Evolutionary conservation across 805 yeast species (phyloP), one percentile per base, ranked within the genome.

Genomic region (Brettanomyces anomalus): DNA sequence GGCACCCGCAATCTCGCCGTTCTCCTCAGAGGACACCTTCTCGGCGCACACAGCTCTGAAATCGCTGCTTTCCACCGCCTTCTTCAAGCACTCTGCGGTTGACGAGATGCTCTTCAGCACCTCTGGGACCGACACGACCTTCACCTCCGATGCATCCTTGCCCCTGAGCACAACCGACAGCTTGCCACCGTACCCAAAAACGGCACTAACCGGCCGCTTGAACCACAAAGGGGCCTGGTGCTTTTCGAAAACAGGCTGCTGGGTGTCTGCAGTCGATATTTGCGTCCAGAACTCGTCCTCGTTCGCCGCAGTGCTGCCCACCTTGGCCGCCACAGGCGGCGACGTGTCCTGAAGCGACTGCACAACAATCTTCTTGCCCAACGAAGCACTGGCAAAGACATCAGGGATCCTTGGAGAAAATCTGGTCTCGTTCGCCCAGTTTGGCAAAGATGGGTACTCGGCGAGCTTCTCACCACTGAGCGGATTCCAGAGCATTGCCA

Each of bases 141-240:
- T 53, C 35, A 56, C 45, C 13, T 46, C 44, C 19, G 67, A 55
- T 16, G 77, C 67, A 48, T 62, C 58, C 3, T 55, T 56, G 17
- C 69, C 70, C 41, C 62, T 63, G 8, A 48, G 46, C 8, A 70
- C 65, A 11, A 70, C 61, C 4, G 83, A 89, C 34, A 93, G 60
- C 64, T 86, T 87, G 42, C 96, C 95, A 47, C 98, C 98, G 65
- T 88, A 90, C 0, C 95, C 97, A 71, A 94, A 93, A 2, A 78
- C 67, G 13, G 82, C 96, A 39, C 81, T 71, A 4, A 76, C 70
- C 11, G 87, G 87, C 50, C 82, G 72, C 48, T 76, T 76, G 47
- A 86, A 74, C 98, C 98, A 93, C 46, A 69, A 62, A 40, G 99
- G 98, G 17, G 97, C 93, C 64, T 88, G 95, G 48, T 73, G 69